Evolutionary conservation across 164 flowering plant species (phyloP).

Genomic region (Nymphaea colorata): DNA sequence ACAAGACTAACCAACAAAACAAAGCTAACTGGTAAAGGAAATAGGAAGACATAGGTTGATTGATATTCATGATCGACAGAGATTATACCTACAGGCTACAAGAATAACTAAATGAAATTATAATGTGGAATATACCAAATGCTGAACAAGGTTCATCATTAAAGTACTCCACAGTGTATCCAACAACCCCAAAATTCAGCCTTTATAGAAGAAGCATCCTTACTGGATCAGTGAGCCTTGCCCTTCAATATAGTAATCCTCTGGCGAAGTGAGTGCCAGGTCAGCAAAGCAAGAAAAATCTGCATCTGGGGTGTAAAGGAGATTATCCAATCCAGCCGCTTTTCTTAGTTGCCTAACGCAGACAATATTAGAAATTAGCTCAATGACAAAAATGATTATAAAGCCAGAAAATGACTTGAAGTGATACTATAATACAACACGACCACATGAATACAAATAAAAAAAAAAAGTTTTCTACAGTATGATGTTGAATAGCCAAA

Average conservation of each 20-base stretch:
- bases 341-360: conserved; percentile 52
- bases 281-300: conserved; percentile 99
- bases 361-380: neutral
- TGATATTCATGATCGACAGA: neutral
- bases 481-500: neutral
- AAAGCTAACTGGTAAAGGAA: too few relatives aligned
- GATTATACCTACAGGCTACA: neutral
- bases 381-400: too few relatives aligned
- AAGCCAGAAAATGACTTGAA: neutral
- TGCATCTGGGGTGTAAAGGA: conserved; percentile 93
- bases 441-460: neutral
- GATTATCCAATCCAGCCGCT: conserved; percentile 85
- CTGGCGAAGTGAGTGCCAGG: conserved; percentile 93
- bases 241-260: conserved; percentile 88
- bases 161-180: too few relatives aligned
- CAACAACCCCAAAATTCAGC: too few relatives aligned
- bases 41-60: too few relatives aligned
- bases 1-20: neutral
- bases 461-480: neutral
- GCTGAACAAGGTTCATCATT: too few relatives aligned
- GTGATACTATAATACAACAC: neutral
- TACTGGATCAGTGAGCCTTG: conserved; percentile 98
- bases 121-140: too few relatives aligned
- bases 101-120: too few relatives aligned
- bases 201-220: conserved; percentile 14